A percentile compares a stretch with the other conserved stretches of the same genome.
phyloP scores from a whole-genome alignment of 1,284 basidiomycete genomes.

The Pyrrhoderma noxium region DNA sequence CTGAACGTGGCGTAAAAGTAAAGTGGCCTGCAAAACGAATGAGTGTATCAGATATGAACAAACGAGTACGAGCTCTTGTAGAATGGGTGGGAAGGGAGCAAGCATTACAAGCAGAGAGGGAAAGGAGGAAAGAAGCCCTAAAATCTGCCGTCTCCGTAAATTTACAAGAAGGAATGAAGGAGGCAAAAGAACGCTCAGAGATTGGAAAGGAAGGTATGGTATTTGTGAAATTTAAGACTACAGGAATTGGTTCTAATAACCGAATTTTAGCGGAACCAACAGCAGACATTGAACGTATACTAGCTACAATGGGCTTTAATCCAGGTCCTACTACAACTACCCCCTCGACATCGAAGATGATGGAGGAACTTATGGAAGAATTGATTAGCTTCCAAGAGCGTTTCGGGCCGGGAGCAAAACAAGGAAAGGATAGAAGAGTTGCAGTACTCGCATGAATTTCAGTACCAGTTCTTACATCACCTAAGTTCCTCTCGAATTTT shows the following conservation, averaged over 20 bases:
- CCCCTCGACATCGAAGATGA: constrained; percentile 60
- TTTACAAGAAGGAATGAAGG: neutral
- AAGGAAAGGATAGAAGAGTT: constrained; percentile 42
- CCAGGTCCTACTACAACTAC: constrained; percentile 14
- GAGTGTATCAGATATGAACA: constrained; percentile 95
- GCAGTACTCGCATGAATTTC: constrained; percentile 5
- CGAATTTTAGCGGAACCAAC: constrained; percentile 14
- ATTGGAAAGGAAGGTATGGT: neutral
- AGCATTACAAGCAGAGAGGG: constrained; percentile 65
- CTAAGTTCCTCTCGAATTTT: no score
- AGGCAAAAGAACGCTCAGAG: neutral
- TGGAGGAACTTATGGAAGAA: constrained; percentile 86
- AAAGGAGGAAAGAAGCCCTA: constrained; percentile 59
- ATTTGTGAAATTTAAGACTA: no score
- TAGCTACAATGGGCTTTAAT: constrained; percentile 12
- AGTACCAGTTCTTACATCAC: neutral
- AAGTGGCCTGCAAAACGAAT: constrained; percentile 92
- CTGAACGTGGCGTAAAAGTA: constrained; percentile 84
- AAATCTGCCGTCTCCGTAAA: constrained; percentile 28
- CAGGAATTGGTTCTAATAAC: no score
- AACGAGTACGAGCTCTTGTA: constrained; percentile 83
- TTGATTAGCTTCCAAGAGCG: constrained; percentile 81
- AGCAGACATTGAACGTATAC: constrained; percentile 22
- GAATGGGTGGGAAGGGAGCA: constrained; percentile 91
- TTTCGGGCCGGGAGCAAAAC: constrained; percentile 59